These are phyloP conservation scores for Parastagonospora nodorum DNA, from an alignment of 2,329 filamentous ascomycete species.

Conservation along the genomic window DNA sequence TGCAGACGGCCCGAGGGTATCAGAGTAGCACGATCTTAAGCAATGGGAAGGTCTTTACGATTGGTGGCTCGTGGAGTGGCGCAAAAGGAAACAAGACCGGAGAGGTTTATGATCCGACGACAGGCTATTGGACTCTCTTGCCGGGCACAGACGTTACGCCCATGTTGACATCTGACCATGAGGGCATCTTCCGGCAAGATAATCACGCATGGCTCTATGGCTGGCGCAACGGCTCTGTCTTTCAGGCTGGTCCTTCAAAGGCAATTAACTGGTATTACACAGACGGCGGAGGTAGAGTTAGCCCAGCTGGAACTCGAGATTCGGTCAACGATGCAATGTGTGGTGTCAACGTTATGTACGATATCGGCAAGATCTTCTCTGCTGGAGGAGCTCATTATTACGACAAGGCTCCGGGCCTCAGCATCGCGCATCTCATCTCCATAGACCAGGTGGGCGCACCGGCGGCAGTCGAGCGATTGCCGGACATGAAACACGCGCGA, in stretches of 20 bases:
- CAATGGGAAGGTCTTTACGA: constrained; percentile 24
- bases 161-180: constrained; percentile 21
- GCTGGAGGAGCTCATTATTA: constrained; percentile 23
- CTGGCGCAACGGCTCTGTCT: constrained; percentile 42
- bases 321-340: constrained; percentile 41
- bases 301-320: constrained; percentile 50
- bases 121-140: constrained; percentile 18
- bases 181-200: constrained; percentile 19
- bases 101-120: constrained; percentile 19
- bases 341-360: constrained; percentile 56
- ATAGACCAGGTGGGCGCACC: constrained; percentile 20
- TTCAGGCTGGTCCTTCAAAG: constrained; percentile 59
- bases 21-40: constrained; percentile 20
- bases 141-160: constrained; percentile 21
- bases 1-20: constrained; percentile 22
- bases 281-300: constrained; percentile 47
- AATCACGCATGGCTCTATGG: constrained; percentile 30
- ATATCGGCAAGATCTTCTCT: constrained; percentile 48
- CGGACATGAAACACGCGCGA: constrained; percentile 19
- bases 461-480: constrained; percentile 10
- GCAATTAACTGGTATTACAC: constrained; percentile 62
- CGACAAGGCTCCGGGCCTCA: constrained; percentile 9
- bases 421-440: constrained; percentile 19
- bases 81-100: constrained; percentile 16
- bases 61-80: constrained; percentile 24